phyloP scores from a whole-genome alignment of 768 basidiomycete species.

The Kwoniella shandongensis region DNA sequence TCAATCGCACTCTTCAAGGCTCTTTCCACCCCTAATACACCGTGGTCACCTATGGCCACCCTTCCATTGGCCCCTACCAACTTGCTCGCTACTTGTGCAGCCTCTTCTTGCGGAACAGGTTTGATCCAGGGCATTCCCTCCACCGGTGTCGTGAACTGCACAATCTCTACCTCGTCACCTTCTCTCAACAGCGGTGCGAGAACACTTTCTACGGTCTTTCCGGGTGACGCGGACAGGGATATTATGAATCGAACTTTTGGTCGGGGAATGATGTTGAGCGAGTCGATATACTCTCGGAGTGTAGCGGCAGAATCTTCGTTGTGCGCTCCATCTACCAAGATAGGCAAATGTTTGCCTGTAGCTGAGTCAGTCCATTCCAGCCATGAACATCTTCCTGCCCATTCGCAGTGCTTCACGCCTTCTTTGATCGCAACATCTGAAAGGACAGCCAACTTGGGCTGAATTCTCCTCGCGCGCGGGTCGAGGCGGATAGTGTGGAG shows the following conservation, averaged over 20 bases:
- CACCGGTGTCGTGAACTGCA: slow-evolving; percentile 58
- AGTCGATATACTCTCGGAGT: slow-evolving; percentile 66
- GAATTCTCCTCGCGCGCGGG: slow-evolving; percentile 44
- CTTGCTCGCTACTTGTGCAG: slow-evolving; percentile 54
- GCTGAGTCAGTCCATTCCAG: slow-evolving; percentile 17
- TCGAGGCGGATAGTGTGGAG: slow-evolving; percentile 63
- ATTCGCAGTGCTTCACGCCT: slow-evolving; percentile 65
- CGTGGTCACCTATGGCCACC: not conserved
- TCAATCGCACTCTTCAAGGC: slow-evolving; percentile 59
- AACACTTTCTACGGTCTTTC: slow-evolving; percentile 73
- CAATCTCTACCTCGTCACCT: slow-evolving; percentile 46
- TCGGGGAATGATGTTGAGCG: slow-evolving; percentile 51
- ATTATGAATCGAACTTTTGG: slow-evolving; percentile 67
- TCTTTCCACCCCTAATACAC: slow-evolving; percentile 50
- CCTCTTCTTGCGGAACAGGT: slow-evolving; percentile 60
- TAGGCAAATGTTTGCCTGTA: slow-evolving; percentile 48
- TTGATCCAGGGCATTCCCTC: slow-evolving; percentile 95
- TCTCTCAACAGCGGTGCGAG: slow-evolving; percentile 66
- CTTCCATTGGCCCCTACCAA: slow-evolving; percentile 12
- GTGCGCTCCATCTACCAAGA: slow-evolving; percentile 92
- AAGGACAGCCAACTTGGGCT: slow-evolving; percentile 52
- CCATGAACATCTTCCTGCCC: slow-evolving; percentile 83
- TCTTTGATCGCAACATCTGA: slow-evolving; percentile 58
- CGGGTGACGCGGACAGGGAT: slow-evolving; percentile 79
- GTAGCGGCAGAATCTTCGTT: slow-evolving; percentile 74